Percentiles rank a stretch among this genome's conserved stretches.
These are phyloP conservation scores for Mycena latifolia DNA, from an alignment of 768 basidiomycete species.

Conservation along the genomic window DNA sequence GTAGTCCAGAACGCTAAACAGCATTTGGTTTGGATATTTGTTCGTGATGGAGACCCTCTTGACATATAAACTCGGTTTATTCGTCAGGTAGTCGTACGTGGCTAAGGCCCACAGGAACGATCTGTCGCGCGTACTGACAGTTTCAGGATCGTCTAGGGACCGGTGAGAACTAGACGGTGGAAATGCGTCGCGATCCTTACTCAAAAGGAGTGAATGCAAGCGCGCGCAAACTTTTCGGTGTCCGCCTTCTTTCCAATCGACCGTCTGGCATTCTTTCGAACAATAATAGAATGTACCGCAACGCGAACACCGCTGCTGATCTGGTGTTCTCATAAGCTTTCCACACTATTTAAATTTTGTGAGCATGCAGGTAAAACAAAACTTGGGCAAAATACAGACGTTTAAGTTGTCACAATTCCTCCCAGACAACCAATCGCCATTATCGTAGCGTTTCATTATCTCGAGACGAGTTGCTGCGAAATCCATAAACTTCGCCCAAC, in stretches of 20 bases:
- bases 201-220: background rate
- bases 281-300: slow-evolving; percentile 7
- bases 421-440: slow-evolving; percentile 4
- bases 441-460: slow-evolving; percentile 8
- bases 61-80: slow-evolving; percentile 3
- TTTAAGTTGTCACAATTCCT: background rate
- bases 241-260: background rate
- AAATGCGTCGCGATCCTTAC: background rate
- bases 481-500: slow-evolving; percentile 1
- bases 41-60: too few species aligned
- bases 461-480: background rate
- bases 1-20: too few species aligned
- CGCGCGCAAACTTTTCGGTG: slow-evolving; percentile 8
- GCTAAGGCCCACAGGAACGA: slow-evolving; percentile 12
- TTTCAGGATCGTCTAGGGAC: background rate
- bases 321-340: background rate
- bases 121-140: background rate
- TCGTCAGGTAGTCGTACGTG: background rate
- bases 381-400: background rate
- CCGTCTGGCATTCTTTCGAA: slow-evolving; percentile 3
- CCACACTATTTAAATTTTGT: background rate
- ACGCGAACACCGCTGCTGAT: background rate
- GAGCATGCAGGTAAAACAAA: background rate
- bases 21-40: too few species aligned
- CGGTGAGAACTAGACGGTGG: background rate